Evolutionary conservation across 2,329 filamentous ascomycete genomes (phyloP), one percentile per base, ranked within the genome.

Genomic region (Fusarium compactum): DNA sequence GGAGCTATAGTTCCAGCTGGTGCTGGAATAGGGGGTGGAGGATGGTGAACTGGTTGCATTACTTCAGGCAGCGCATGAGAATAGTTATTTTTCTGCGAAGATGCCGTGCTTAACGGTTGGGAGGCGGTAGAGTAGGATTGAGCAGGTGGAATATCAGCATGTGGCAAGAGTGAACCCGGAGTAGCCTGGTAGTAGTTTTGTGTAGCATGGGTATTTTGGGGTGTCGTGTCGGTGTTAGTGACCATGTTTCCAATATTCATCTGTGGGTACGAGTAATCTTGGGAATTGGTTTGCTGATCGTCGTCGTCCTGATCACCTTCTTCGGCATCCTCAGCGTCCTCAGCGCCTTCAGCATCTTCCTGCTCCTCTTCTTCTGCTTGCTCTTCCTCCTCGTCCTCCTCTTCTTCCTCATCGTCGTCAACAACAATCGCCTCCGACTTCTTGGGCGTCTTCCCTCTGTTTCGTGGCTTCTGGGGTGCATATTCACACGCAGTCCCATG

Each of bases 401-500:
- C 66, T 15, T 67, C 70, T 1, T 64, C 67, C 5, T 68, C 69
- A 2, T 69, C 67, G 9, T 59, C 61, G 4, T 69, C 55, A 18
- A 70, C 34, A n/a, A 65, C 48, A 15, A 69, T 52, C 14, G 56
- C 29, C 18, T 68, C 67, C 8, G 58, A 68, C 8, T 68, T 29
- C 29, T 71, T 70, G 18, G 44, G 5, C 6, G 65, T 24, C 20
- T 70, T 72, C 52, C 74, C 76, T 34, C 29, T 71, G 29, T 74
- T 75, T 51, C 72, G 75, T 20, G 58, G 72, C 41, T 76, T 79
- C 15, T 76, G 74, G n/a, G 77, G 69, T 24, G 82, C 76, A 67
- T 84, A 85, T 50, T 81, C 75, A 63, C 84, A 85, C 10, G 67
- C 62, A 8, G 74, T 59, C 1, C 77, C 78, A 8, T 72, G 60